These are phyloP conservation scores for Cyberlindnera sargentensis DNA, from an alignment of 805 yeast species.

Conservation along the genomic window DNA sequence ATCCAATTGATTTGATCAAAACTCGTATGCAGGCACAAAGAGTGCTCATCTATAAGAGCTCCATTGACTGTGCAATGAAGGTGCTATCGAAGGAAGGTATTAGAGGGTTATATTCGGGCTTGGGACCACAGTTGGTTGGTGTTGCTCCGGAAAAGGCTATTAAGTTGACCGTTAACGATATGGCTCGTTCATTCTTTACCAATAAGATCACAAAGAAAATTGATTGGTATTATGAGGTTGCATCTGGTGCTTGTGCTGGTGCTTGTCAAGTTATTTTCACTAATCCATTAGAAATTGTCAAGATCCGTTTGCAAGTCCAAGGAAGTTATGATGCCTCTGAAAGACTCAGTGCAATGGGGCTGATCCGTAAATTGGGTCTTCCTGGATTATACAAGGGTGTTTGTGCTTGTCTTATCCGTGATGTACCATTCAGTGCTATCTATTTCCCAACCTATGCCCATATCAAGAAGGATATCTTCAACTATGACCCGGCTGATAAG, in stretches of 20 bases:
- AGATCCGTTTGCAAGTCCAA: constrained; percentile 90
- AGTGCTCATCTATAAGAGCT: constrained; percentile 64
- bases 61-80: constrained; percentile 79
- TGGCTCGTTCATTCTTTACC: constrained; percentile 71
- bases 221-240: constrained; percentile 55
- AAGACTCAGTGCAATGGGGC: constrained; percentile 45
- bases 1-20: constrained; percentile 93
- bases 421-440: constrained; percentile 94
- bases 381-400: constrained; percentile 89
- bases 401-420: constrained; percentile 83
- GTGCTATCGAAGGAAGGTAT: constrained; percentile 74
- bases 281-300: constrained; percentile 92
- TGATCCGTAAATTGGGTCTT: constrained; percentile 73
- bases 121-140: constrained; percentile 91
- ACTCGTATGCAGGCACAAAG: constrained; percentile 97
- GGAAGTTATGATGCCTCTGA: constrained; percentile 50
- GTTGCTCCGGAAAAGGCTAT: constrained; percentile 99
- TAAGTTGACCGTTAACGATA: constrained; percentile 88
- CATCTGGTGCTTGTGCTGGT: constrained; percentile 94
- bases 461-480: constrained; percentile 72
- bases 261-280: constrained; percentile 95
- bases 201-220: constrained; percentile 40
- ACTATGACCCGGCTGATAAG: constrained; percentile 67
- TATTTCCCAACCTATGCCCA: constrained; percentile 97
- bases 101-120: constrained; percentile 83